Percentiles rank a stretch among this genome's conserved stretches.
These are phyloP conservation scores for Gossypium thurberi DNA, from an alignment of 345 rosid genomes.

Conservation along the genomic window DNA sequence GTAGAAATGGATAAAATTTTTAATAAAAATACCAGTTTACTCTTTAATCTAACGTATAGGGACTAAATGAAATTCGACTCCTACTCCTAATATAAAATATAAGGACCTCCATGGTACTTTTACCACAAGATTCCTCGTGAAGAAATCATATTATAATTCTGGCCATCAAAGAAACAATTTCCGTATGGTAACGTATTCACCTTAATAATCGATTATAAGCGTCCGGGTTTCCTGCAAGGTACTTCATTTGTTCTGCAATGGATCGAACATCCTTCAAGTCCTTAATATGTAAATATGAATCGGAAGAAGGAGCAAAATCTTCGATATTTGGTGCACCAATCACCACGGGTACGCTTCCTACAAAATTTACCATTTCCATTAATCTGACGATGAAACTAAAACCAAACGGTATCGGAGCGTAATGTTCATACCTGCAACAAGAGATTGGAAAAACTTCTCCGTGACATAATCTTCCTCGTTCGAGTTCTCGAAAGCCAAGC, in stretches of 20 bases:
- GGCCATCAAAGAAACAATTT: not conserved
- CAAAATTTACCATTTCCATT: constrained; percentile 6
- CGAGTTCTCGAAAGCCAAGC: constrained; percentile 95
- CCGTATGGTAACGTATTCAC: constrained; percentile 11
- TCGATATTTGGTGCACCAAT: constrained; percentile 87
- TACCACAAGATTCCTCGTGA: not conserved
- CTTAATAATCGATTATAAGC: constrained; percentile 58
- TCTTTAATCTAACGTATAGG: too few species aligned
- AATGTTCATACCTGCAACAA: constrained; percentile 70
- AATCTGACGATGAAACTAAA: not conserved
- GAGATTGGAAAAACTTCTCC: constrained; percentile 87
- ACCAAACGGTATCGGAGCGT: not conserved
- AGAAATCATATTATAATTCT: not conserved
- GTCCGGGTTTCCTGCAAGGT: constrained; percentile 57
- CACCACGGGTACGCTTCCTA: constrained; percentile 87
- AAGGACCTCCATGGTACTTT: too few species aligned
- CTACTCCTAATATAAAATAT: too few species aligned
- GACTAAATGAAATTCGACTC: too few species aligned
- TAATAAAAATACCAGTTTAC: too few species aligned
- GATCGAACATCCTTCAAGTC: constrained; percentile 43
- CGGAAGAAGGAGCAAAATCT: constrained; percentile 72
- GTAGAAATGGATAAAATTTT: too few species aligned
- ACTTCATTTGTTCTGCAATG: constrained; percentile 64
- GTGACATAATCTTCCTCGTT: constrained; percentile 98
- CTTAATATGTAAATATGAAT: constrained; percentile 65